Evolutionary conservation across 2,329 filamentous ascomycete species (phyloP).

Genomic region (Ascochyta rabiei): DNA sequence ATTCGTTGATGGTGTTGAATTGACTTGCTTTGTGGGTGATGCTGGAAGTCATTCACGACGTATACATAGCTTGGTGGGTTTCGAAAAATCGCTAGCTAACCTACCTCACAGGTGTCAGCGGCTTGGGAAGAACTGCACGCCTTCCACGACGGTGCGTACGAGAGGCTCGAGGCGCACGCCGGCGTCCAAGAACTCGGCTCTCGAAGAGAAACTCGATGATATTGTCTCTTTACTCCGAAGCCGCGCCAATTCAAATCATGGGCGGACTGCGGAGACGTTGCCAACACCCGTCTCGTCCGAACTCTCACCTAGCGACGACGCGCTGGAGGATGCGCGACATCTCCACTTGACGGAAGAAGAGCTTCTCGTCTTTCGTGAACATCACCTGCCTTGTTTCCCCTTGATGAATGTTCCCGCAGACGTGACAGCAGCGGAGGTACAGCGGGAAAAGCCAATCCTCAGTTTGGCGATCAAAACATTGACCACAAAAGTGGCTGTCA

Average conservation of each 20-base stretch:
- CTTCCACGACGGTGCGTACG: conserved; percentile 18
- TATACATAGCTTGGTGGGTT: no score
- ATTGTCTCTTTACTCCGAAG: conserved; percentile 36
- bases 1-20: no score
- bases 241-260: conserved; percentile 9
- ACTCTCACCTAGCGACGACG: background rate
- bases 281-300: conserved; percentile 18
- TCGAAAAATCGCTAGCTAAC: no score
- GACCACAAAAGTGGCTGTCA: conserved; percentile 18
- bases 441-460: conserved; percentile 17
- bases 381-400: conserved; percentile 20
- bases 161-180: conserved; percentile 5
- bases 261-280: conserved; percentile 1
- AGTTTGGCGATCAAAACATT: conserved; percentile 27
- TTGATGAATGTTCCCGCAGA: conserved; percentile 16
- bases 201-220: conserved; percentile 43
- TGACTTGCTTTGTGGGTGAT: no score
- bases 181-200: conserved; percentile 18
- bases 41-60: no score
- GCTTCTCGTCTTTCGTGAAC: conserved; percentile 14
- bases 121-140: conserved; percentile 21
- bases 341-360: conserved; percentile 16
- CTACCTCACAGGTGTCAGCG: conserved; percentile 18
- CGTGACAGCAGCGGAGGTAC: conserved; percentile 13
- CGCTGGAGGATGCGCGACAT: background rate